Base-by-base conservation (phyloP, 2,329 filamentous ascomycete species). In the Paecilomyces sp. region DNA sequence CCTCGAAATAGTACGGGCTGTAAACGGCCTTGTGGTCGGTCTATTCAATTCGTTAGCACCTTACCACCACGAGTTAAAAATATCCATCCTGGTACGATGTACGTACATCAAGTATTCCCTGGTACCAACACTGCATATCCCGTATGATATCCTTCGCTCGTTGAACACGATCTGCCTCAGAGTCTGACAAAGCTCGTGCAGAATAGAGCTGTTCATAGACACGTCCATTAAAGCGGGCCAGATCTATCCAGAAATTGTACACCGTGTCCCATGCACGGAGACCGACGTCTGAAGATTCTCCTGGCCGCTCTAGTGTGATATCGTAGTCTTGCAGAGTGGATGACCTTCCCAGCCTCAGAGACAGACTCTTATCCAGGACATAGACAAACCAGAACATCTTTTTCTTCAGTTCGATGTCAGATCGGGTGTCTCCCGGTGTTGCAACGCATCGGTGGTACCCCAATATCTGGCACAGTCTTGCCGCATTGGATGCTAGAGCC, bases 381-480 rank as follows among this genome's bases (percentile, higher is more conserved):
- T 87, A 88, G 0, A 82, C 71, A 41, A 77, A 79, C 85, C 84
- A 87, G 65, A 87, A 87, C 8, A 86, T 66, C 1, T 76, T 64
- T 1, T 68, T 73, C 63, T 76, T 76, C 66, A n/a, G 65, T 53
- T 52, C 56, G 25, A 22, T 56, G 9, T 30, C 61, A 60, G 59
- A 70, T 61, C 41, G 68, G 47, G 52, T 72, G 62, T 67, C 72
- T 67, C 30, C 72, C 65, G 3, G 65, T 64, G 11, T 62, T 51
- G 52, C 70, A 66, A 63, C 60, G 18, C 64, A 61, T 31, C 83
- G 80, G 67, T 88, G 86, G 61, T 85, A 87, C 2, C 86, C 86
- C 3, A 87, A 80, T 0, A 82, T 83, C 65, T 86, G 84, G 63
- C 84, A 87, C 57, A 89, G 76, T 57, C 83, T 80, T 12, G 82